Percentiles rank a stretch among this genome's conserved stretches.
phyloP scores from a whole-genome alignment of 306 rosid species.

The Citrullus mucosospermus region DNA sequence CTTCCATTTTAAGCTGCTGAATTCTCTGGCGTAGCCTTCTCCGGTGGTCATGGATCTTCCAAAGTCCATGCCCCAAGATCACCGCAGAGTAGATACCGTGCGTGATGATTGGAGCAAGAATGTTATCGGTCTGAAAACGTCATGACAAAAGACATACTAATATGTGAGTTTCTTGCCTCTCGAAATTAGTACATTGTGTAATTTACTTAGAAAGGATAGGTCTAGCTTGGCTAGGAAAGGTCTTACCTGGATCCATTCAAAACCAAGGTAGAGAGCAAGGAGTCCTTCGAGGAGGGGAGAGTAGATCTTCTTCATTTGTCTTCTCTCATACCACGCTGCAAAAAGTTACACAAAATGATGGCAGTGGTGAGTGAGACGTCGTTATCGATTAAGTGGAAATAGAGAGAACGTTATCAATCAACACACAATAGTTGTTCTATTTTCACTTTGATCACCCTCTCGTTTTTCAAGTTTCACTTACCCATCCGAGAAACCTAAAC shows the following conservation, averaged over 20 bases:
- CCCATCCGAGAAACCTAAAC: not conserved
- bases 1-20: constrained; percentile 51
- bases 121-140: constrained; percentile 51
- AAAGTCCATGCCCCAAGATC: constrained; percentile 88
- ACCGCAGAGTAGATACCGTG: constrained; percentile 90
- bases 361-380: not conserved
- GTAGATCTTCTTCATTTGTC: constrained; percentile 86
- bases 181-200: not conserved
- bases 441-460: not conserved
- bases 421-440: not conserved
- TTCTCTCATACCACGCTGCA: constrained; percentile 90
- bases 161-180: constrained; percentile 10
- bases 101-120: constrained; percentile 87
- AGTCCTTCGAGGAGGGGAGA: constrained; percentile 95
- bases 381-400: not conserved
- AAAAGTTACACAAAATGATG: not conserved
- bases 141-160: not conserved
- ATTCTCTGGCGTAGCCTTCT: constrained; percentile 66
- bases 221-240: not conserved
- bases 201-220: not conserved
- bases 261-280: constrained; percentile 87
- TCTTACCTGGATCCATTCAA: constrained; percentile 87
- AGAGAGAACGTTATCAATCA: not conserved
- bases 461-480: not conserved
- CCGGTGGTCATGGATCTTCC: constrained; percentile 88